These are phyloP conservation scores for Lachancea meyersii DNA, from an alignment of 805 yeast genomes.

Conservation along the genomic window DNA sequence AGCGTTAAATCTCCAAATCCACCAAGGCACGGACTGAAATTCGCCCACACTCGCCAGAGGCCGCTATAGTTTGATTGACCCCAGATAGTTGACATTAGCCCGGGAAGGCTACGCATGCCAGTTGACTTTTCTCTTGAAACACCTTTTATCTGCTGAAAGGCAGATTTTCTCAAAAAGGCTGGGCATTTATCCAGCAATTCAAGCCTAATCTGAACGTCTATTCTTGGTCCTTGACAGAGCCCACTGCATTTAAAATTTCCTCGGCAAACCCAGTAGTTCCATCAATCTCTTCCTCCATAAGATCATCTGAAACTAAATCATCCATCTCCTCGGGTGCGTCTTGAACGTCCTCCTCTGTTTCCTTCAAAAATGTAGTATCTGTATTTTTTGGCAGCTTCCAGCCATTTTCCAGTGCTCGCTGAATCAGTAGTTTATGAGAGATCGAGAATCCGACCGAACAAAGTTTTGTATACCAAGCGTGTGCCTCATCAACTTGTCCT, in stretches of 20 bases:
- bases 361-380: slow-evolving; percentile 14
- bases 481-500: slow-evolving; percentile 19
- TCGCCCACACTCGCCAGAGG: too few species aligned
- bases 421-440: slow-evolving; percentile 17
- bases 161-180: too few species aligned
- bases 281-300: slow-evolving; percentile 8
- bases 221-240: not conserved
- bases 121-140: too few species aligned
- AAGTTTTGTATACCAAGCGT: slow-evolving; percentile 26
- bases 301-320: slow-evolving; percentile 2
- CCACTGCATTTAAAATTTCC: slow-evolving; percentile 7
- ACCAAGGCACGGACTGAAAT: too few species aligned
- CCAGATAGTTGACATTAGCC: too few species aligned
- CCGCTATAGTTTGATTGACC: too few species aligned
- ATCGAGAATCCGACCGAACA: slow-evolving; percentile 20
- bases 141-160: too few species aligned
- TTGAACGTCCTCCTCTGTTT: not conserved
- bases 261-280: slow-evolving; percentile 5
- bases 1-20: too few species aligned
- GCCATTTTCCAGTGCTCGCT: slow-evolving; percentile 13
- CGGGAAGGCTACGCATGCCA: too few species aligned
- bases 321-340: slow-evolving; percentile 1
- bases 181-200: too few species aligned
- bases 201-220: not conserved
- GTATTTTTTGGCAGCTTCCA: slow-evolving; percentile 26